These are phyloP conservation scores for Pseudogymnoascus sp. DNA, from an alignment of 2,329 filamentous ascomycete genomes.

Conservation along the genomic window DNA sequence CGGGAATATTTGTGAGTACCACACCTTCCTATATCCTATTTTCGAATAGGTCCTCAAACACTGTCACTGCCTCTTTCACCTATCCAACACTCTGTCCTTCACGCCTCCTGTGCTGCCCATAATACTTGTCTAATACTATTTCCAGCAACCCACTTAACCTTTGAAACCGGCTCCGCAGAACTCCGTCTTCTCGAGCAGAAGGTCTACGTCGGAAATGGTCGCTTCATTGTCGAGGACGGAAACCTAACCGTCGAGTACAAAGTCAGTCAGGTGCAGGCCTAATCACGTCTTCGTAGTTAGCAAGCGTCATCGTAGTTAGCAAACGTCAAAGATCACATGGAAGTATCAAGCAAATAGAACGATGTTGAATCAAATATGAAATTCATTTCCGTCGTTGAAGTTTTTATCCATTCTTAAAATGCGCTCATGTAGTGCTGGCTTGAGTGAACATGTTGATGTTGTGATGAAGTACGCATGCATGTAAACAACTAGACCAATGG, in stretches of 20 bases:
- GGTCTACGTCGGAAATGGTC: slow-evolving; percentile 34
- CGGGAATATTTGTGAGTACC: slow-evolving; percentile 32
- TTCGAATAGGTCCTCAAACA: not conserved
- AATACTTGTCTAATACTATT: not conserved
- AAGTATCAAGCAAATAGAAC: not conserved
- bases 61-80: not conserved
- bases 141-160: slow-evolving; percentile 30
- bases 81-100: not conserved
- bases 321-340: not conserved
- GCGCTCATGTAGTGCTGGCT: slow-evolving; percentile 7
- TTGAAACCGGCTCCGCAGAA: slow-evolving; percentile 31
- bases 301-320: not conserved
- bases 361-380: slow-evolving; percentile 6
- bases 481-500: not conserved
- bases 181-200: slow-evolving; percentile 31
- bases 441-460: not conserved
- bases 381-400: slow-evolving; percentile 6
- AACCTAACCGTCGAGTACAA: slow-evolving; percentile 34
- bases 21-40: not conserved
- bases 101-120: not conserved
- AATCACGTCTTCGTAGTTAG: not conserved
- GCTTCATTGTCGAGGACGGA: slow-evolving; percentile 32
- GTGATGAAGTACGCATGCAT: slow-evolving; percentile 8
- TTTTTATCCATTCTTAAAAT: slow-evolving; percentile 8
- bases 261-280: slow-evolving; percentile 29